phyloP scores from a whole-genome alignment of 139 green algal species.

The Chlamydomonas schloesseri region DNA sequence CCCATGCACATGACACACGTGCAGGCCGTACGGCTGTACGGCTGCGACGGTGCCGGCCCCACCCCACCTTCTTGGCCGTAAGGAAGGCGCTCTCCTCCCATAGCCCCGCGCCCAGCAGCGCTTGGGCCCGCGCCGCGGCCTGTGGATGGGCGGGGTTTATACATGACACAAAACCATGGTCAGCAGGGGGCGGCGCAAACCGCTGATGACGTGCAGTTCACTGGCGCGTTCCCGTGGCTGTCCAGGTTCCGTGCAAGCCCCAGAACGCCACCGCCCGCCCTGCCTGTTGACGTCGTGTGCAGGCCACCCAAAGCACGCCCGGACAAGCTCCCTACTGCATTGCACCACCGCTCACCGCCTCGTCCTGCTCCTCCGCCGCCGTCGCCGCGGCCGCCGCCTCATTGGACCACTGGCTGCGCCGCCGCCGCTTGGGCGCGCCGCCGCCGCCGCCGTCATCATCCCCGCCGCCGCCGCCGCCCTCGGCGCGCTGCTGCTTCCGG shows the following conservation, averaged over 20 bases:
- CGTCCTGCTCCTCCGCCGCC: not conserved
- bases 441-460: not conserved
- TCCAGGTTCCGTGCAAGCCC: no score
- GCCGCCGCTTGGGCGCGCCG: not conserved
- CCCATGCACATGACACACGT: no score
- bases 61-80: not conserved
- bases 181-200: no score
- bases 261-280: no score
- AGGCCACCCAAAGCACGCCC: no score
- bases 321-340: no score
- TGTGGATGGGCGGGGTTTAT: not conserved
- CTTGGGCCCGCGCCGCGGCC: not conserved
- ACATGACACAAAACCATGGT: no score
- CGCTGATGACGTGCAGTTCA: no score
- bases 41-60: no score
- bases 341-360: not conserved
- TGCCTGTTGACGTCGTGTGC: no score
- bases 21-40: no score
- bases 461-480: not conserved
- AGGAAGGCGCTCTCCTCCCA: slow-evolving; percentile 29
- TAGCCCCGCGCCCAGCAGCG: slow-evolving; percentile 15
- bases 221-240: no score
- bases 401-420: not conserved
- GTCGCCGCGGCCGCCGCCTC: not conserved
- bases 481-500: not conserved